A percentile compares a stretch with the other conserved stretches of the same genome.
Evolutionary conservation across 2,329 filamentous ascomycete species (phyloP).

Genomic region (Madurella mycetomatis): DNA sequence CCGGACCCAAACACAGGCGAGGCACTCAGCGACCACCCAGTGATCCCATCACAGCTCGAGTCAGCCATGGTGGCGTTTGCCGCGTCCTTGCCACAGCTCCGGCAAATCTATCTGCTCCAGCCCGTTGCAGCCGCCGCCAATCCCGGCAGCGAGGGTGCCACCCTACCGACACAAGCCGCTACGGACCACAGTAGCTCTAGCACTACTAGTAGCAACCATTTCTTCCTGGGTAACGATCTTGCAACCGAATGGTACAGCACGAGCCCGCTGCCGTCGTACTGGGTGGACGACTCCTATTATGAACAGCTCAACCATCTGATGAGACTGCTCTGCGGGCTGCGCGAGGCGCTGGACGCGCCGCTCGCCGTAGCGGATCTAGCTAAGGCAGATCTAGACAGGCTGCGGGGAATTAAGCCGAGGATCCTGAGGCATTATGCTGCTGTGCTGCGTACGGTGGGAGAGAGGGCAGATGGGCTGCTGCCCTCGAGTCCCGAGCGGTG

Average conservation of each 20-base stretch:
- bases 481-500: conserved; percentile 8
- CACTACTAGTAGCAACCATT: too few relatives aligned
- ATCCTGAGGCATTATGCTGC: conserved; percentile 5
- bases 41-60: not conserved
- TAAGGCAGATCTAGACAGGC: not conserved
- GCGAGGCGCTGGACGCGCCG: conserved; percentile 6
- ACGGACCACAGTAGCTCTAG: too few relatives aligned
- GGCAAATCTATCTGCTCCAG: conserved; percentile 5
- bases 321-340: conserved; percentile 5
- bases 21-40: not conserved
- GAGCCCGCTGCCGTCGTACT: not conserved
- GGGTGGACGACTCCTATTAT: conserved; percentile 1
- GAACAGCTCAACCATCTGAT: not conserved
- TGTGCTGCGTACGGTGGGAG: not conserved
- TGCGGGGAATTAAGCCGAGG: not conserved
- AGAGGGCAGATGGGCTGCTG: too few relatives aligned
- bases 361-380: not conserved
- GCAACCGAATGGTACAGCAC: conserved; percentile 6
- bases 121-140: not conserved
- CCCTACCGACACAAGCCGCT: not conserved
- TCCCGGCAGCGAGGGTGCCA: not conserved
- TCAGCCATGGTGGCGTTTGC: conserved; percentile 2
- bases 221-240: not conserved
- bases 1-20: too few relatives aligned
- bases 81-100: not conserved